Evolutionary conservation across 257 asterid species (phyloP).

Genomic region (Nicotiana tomentosiformis): DNA sequence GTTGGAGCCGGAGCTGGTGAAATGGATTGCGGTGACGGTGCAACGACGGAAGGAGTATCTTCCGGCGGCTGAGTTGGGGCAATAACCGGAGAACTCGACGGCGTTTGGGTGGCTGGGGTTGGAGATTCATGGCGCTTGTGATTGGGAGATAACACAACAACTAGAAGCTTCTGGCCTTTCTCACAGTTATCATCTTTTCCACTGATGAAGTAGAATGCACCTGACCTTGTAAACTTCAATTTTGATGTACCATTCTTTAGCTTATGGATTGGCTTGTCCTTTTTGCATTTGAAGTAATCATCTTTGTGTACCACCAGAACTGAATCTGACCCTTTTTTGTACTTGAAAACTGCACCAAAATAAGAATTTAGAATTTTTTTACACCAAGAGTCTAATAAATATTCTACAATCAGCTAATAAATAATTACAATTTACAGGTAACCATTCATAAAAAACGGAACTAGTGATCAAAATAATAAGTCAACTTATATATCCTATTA

Average conservation of each 20-base stretch:
- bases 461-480: no score
- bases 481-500: no score
- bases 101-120: not conserved
- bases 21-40: not conserved
- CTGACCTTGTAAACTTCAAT: slow-evolving; percentile 43
- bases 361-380: no score
- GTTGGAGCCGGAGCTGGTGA: not conserved
- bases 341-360: slow-evolving; percentile 40
- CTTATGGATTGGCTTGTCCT: slow-evolving; percentile 28
- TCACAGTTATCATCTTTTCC: slow-evolving; percentile 42
- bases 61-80: not conserved
- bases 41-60: not conserved
- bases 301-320: slow-evolving; percentile 48
- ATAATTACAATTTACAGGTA: no score
- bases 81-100: not conserved
- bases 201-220: slow-evolving; percentile 54
- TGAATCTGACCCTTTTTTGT: slow-evolving; percentile 39
- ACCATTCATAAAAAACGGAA: no score
- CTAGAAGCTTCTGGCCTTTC: slow-evolving; percentile 49
- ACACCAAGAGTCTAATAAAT: no score
- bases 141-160: slow-evolving; percentile 46
- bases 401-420: no score
- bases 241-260: slow-evolving; percentile 41
- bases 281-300: slow-evolving; percentile 39
- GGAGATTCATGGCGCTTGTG: slow-evolving; percentile 14